Evolutionary conservation across 345 rosid genomes (phyloP).

Genomic region (Punica granatum): DNA sequence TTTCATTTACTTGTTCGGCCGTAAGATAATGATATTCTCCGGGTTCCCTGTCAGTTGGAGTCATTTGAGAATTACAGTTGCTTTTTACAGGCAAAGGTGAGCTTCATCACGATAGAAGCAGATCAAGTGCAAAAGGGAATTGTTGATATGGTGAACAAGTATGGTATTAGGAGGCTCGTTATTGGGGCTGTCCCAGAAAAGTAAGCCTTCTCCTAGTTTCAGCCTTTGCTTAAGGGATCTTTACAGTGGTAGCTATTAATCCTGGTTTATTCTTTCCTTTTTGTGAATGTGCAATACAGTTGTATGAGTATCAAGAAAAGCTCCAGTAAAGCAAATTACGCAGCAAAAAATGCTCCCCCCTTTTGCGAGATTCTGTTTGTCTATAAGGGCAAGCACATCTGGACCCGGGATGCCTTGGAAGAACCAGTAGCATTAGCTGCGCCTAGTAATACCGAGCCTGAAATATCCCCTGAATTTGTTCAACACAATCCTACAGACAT

Average conservation of each 20-base stretch:
- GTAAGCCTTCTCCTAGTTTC: slow-evolving; percentile 25
- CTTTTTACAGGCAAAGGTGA: slow-evolving; percentile 40
- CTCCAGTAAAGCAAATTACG: slow-evolving; percentile 42
- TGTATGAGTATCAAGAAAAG: slow-evolving; percentile 43
- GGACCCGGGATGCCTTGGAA: slow-evolving; percentile 57
- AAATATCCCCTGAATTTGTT: slow-evolving; percentile 7
- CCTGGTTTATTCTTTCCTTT: background rate
- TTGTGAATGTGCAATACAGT: slow-evolving; percentile 19
- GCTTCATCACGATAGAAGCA: slow-evolving; percentile 32
- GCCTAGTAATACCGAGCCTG: background rate
- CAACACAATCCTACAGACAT: slow-evolving; percentile 19
- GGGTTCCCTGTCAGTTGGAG: background rate
- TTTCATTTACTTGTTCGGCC: background rate
- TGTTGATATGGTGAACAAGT: slow-evolving; percentile 37
- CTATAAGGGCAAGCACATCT: slow-evolving; percentile 44
- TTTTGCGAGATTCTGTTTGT: slow-evolving; percentile 64
- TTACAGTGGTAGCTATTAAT: background rate
- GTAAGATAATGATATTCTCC: background rate
- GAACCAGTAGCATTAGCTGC: slow-evolving; percentile 10
- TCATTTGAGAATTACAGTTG: slow-evolving; percentile 1
- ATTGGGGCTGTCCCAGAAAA: slow-evolving; percentile 48
- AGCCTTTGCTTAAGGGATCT: background rate
- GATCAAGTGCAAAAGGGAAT: slow-evolving; percentile 51
- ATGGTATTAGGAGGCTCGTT: slow-evolving; percentile 47
- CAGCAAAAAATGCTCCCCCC: slow-evolving; percentile 36